Base-by-base conservation (phyloP, 306 rosid species). In the Trichosanthes cucumerina region DNA sequence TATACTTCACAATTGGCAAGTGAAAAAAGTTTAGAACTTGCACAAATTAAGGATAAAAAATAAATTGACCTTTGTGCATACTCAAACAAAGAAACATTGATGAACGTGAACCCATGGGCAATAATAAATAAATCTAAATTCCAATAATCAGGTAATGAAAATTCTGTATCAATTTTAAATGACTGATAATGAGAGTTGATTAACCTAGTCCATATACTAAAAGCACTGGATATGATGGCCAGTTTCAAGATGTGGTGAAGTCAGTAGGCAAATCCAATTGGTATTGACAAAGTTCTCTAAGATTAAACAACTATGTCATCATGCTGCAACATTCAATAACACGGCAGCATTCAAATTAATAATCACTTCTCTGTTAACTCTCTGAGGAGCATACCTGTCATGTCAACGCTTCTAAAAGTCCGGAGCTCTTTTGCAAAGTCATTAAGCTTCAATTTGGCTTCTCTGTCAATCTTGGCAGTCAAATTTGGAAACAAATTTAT, bases 391-490 rank as follows among this genome's bases (percentile, higher is more conserved):
- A 76, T 92, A 95, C 99, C 99, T 84, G 99, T 90, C 97, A 95
- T 86, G 78, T 95, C 99, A 76, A 91, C 88, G 39, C 87, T 90
- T 62, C 91, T 81, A 87, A 91, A 91, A 53, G 92, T 62, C 90
- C 95, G 90, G 53, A 95, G 88, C 80, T 91, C 97, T 84, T 88
- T 89, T 33, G 99, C 90, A 81, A 95, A 95, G 65, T 95, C 97
- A 64, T 92, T 91, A 81, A 95, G 95, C 87, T 88, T 95, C 87
- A 86, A 89, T 87, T 88, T 91, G 62, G 96, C 89, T 83, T 92
- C 93, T 76, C 90, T 84, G 39, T 95, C 99, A 76, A 92, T 84
- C 93, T 91, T 92, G 6, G 88, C 93, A 28, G 91, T 88, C 41
- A 88, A 83, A 79, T 89, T 85, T 3, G 97, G 86, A 75, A 91